These are phyloP conservation scores for Holtermanniella nyarrowii DNA, from an alignment of 768 basidiomycete species.

Conservation along the genomic window DNA sequence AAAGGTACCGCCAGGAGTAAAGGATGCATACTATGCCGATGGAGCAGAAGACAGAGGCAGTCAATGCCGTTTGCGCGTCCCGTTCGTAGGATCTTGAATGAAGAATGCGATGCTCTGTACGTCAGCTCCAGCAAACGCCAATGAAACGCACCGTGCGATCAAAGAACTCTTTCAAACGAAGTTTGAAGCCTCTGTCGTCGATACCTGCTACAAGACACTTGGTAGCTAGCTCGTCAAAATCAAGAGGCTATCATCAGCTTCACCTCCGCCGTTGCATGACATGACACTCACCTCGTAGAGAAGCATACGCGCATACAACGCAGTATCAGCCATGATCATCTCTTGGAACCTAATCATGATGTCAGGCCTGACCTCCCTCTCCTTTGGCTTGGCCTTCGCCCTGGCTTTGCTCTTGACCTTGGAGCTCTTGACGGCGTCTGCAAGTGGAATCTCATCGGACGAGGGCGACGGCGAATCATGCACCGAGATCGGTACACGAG, in stretches of 20 bases:
- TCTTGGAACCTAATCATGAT: slow-evolving; percentile 15
- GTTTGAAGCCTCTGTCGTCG: slow-evolving; percentile 23
- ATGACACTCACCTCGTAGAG: slow-evolving; percentile 25
- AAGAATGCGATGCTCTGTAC: slow-evolving; percentile 5
- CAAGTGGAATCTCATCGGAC: slow-evolving; percentile 22
- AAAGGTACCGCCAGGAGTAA: too few species aligned
- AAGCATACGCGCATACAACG: slow-evolving; percentile 21
- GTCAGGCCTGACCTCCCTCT: not conserved
- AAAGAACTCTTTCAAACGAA: slow-evolving; percentile 20
- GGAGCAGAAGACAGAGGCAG: not conserved
- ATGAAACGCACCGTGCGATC: slow-evolving; percentile 21
- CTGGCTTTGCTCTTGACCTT: slow-evolving; percentile 4
- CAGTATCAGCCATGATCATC: slow-evolving; percentile 23
- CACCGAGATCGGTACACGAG: not conserved
- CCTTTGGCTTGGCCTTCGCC: not conserved
- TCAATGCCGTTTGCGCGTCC: not conserved
- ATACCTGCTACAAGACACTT: slow-evolving; percentile 20
- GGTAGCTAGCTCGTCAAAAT: slow-evolving; percentile 26
- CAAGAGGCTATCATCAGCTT: slow-evolving; percentile 18
- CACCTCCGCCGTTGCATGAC: not conserved
- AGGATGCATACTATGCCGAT: too few species aligned
- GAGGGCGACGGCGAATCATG: slow-evolving; percentile 8
- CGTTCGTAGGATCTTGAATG: slow-evolving; percentile 1
- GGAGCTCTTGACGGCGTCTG: slow-evolving; percentile 5
- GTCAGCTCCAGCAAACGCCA: slow-evolving; percentile 4